Conservation (phyloP, 2,329 filamentous ascomycete species). For the Fusarium sp. region DNA sequence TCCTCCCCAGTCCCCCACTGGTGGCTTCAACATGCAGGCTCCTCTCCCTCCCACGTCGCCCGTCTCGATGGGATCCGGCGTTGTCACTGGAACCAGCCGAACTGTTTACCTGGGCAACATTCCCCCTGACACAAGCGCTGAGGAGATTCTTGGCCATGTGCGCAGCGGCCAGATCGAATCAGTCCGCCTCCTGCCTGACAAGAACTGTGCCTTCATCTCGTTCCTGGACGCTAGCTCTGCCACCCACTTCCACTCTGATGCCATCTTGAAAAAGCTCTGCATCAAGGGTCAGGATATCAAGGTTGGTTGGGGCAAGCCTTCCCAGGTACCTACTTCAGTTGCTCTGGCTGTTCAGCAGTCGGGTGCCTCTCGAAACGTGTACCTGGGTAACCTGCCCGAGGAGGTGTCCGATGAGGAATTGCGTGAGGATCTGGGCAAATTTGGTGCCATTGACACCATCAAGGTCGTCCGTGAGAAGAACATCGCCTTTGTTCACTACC, state of each 20-base stretch:
- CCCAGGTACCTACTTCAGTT: slow-evolving; percentile 96
- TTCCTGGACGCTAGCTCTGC: slow-evolving; percentile 98
- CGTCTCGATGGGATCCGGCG: slow-evolving; percentile 80
- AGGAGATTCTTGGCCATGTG: slow-evolving; percentile 96
- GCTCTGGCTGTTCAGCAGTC: slow-evolving; percentile 98
- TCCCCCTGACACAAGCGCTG: slow-evolving; percentile 94
- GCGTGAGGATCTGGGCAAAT: slow-evolving; percentile 94
- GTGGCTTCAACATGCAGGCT: slow-evolving; percentile 72
- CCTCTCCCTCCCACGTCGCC: slow-evolving; percentile 76
- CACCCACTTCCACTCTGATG: slow-evolving; percentile 99
- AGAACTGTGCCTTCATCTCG: slow-evolving; percentile 99
- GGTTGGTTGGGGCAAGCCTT: slow-evolving; percentile 99
- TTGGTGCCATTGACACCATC: slow-evolving; percentile 95
- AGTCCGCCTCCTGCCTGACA: slow-evolving; percentile 95
- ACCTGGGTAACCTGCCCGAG: slow-evolving; percentile 92
- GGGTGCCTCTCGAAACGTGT: slow-evolving; percentile 95
- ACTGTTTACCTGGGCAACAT: slow-evolving; percentile 99
- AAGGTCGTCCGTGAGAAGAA: slow-evolving; percentile 98
- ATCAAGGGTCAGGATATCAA: slow-evolving; percentile 99
- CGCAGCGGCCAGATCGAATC: slow-evolving; percentile 98
- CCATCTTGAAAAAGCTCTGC: slow-evolving; percentile 98
- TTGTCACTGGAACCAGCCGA: slow-evolving; percentile 90
- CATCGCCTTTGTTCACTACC: slow-evolving; percentile 97
- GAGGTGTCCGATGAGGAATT: slow-evolving; percentile 92
- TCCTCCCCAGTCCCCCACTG: slow-evolving; percentile 89